These are phyloP conservation scores for Ganoderma resinaceum DNA, from an alignment of 1,284 basidiomycete species.

Conservation along the genomic window DNA sequence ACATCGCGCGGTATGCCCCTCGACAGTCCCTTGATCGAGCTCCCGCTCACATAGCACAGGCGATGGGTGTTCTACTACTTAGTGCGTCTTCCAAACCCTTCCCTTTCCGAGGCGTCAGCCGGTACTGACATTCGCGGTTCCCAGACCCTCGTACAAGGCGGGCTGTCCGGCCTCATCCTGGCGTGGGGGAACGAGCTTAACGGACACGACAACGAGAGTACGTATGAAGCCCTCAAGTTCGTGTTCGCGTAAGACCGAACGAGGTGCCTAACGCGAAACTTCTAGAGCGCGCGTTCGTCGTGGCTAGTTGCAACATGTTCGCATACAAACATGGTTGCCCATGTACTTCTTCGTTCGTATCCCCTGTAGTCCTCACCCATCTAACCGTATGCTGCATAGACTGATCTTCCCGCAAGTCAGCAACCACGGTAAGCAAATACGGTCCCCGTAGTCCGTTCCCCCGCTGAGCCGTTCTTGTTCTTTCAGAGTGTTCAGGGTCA, in stretches of 20 bases:
- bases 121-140: background rate
- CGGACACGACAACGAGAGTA: constrained; percentile 48
- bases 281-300: constrained; percentile 48
- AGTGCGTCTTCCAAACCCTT: constrained; percentile 30
- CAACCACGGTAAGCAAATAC: constrained; percentile 42
- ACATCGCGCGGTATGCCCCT: constrained; percentile 41
- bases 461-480: background rate
- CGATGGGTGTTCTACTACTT: constrained; percentile 52
- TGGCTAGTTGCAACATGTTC: constrained; percentile 48
- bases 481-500: constrained; percentile 44
- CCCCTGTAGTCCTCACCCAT: background rate
- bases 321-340: constrained; percentile 48
- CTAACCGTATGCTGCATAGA: constrained; percentile 26
- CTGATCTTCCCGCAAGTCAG: constrained; percentile 50
- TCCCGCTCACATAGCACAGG: constrained; percentile 25
- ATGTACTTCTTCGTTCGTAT: constrained; percentile 34
- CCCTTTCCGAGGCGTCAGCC: background rate
- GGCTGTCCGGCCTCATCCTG: constrained; percentile 47
- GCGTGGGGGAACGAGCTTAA: constrained; percentile 51
- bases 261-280: background rate
- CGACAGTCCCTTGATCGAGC: too few species aligned
- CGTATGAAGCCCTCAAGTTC: constrained; percentile 20
- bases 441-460: too few species aligned
- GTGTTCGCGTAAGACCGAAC: too few species aligned
- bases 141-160: constrained; percentile 39